Base-by-base conservation (phyloP, 2,329 filamentous ascomycete species). In the Alternaria alternata region DNA sequence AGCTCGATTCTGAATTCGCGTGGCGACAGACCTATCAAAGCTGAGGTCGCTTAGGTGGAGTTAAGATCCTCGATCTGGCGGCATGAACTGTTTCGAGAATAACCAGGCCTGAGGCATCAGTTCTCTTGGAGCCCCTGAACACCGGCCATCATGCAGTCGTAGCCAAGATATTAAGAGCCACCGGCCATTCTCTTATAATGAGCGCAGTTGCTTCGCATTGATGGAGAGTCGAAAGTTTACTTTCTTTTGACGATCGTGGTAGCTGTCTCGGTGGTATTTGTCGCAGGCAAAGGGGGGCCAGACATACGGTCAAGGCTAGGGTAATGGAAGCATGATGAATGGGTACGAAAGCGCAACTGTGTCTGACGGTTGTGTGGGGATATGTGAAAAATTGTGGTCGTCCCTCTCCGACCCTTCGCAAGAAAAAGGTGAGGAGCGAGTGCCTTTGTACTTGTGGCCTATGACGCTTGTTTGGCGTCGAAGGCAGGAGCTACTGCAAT, bases 31-130 rank as follows among this genome's bases (percentile, higher is more conserved):
- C 46, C 46, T 11, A 36, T 26, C 20, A 24, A n/a, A 38, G 20
- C 24, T 8, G 20, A 34, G 20, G n/a, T 38, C 7, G 43, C 12
- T 4, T 14, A 18, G 24, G 26, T 12, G 26, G n/a, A 9, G 38
- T 34, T 52, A 22, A 47, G 28, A 49, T 54, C 16, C 39, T 51
- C 22, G 24, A 39, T 28, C 22, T 26, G 24, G 49, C 26, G 26
- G 55, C 51, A 30, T 42, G 7, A 44, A 24, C 38, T 42, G 56
- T 55, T 59, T 59, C 56, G 56, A 22, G 9, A 24, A 44, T 22
- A 46, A 52, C 22, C 28, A 44, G 51, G 30, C 49, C 32, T 54
- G 49, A 58, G 55, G 42, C 55, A 54, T 16, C 34, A 46, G 18
- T 32, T 43, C 32, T 28, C 39, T 28, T n/a, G 22, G 20, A 47